Percentiles rank a stretch among this genome's conserved stretches.
Conservation (phyloP, 208 protist genomes). For the Trypanosoma cruzi region DNA sequence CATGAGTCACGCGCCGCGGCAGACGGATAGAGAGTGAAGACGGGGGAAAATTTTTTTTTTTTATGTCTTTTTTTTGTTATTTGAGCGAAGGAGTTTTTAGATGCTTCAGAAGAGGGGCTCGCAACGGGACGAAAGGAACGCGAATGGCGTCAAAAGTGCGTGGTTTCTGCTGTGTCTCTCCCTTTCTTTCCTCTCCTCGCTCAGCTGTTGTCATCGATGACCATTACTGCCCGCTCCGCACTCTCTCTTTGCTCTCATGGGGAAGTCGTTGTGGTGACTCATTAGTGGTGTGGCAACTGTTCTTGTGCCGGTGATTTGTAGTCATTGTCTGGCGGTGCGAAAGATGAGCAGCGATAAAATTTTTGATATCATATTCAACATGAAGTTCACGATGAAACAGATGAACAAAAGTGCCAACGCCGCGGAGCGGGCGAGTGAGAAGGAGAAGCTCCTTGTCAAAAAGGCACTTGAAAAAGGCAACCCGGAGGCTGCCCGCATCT, state of each 20-base stretch:
- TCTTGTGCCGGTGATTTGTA: too few relatives aligned
- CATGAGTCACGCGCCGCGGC: slow-evolving; percentile 62
- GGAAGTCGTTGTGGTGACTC: too few relatives aligned
- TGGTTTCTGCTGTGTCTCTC: too few relatives aligned
- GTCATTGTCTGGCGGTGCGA: background rate
- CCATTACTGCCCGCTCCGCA: too few relatives aligned
- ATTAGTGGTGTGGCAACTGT: too few relatives aligned
- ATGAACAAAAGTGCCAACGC: slow-evolving; percentile 85
- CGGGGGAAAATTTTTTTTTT: background rate
- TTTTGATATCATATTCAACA: slow-evolving; percentile 95
- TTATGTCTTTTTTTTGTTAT: slow-evolving; percentile 3
- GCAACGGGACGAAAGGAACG: background rate
- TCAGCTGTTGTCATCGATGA: too few relatives aligned
- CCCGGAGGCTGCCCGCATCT: slow-evolving; percentile 97
- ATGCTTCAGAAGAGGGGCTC: background rate
- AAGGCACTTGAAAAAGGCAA: slow-evolving; percentile 97
- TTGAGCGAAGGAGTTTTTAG: background rate
- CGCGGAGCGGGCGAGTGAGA: slow-evolving; percentile 93
- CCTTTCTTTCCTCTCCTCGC: too few relatives aligned
- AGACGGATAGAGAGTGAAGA: background rate
- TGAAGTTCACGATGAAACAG: slow-evolving; percentile 97
- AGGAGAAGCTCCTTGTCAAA: slow-evolving; percentile 94
- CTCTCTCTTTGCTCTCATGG: too few relatives aligned
- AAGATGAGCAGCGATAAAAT: slow-evolving; percentile 70
- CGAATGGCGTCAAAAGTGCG: background rate